Evolutionary conservation across 768 basidiomycete genomes (phyloP).

Genomic region (Neoboletus magnificus): DNA sequence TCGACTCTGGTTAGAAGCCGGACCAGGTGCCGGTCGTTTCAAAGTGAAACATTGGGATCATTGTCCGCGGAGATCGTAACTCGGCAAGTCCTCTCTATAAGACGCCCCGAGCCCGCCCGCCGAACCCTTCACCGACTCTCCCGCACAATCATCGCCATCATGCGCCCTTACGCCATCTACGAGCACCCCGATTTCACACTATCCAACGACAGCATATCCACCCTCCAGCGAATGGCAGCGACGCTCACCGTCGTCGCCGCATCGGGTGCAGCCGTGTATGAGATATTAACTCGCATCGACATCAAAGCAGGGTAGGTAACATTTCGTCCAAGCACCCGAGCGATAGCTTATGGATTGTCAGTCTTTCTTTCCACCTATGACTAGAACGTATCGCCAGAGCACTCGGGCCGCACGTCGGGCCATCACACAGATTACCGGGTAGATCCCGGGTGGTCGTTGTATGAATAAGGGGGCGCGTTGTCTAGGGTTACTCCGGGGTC

Average conservation of each 20-base stretch:
- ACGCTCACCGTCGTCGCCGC: conserved; percentile 31
- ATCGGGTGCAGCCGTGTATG: conserved; percentile 32
- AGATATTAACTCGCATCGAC: conserved; percentile 18
- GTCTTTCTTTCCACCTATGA: conserved; percentile 16
- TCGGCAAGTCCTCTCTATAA: conserved; percentile 1
- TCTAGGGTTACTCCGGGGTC: background rate
- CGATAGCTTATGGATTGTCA: background rate
- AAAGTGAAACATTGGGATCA: conserved; percentile 11
- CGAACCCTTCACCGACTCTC: background rate
- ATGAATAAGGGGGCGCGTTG: conserved; percentile 1
- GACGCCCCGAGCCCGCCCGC: background rate
- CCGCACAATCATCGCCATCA: conserved; percentile 4
- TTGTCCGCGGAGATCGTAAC: conserved; percentile 13
- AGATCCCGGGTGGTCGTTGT: conserved; percentile 14
- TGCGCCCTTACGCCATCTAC: conserved; percentile 34
- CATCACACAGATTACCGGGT: background rate
- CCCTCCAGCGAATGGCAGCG: conserved; percentile 25
- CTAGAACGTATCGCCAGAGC: background rate
- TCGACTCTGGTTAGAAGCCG: background rate
- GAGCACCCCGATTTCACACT: conserved; percentile 33
- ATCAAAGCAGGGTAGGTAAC: conserved; percentile 19
- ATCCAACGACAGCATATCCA: conserved; percentile 22
- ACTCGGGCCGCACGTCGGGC: background rate
- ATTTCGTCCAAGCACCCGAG: background rate
- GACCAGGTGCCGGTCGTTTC: background rate